phyloP scores from a whole-genome alignment of 345 rosid species.

The Trapa bicornis region DNA sequence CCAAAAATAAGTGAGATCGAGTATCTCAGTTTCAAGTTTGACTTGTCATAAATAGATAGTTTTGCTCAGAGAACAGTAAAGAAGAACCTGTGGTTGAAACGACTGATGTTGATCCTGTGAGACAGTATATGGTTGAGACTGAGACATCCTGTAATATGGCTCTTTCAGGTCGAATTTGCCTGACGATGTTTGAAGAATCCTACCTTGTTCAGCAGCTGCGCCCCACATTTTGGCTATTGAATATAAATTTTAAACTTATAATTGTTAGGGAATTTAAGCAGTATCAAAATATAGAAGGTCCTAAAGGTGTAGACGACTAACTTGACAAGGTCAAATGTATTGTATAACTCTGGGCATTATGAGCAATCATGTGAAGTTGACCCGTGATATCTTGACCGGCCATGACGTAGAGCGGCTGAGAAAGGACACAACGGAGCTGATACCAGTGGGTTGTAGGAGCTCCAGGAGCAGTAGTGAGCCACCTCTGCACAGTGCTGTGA shows the following conservation, averaged over 20 bases:
- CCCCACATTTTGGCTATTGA: conserved; percentile 97
- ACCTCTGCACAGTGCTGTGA: conserved; percentile 75
- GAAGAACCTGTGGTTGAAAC: conserved; percentile 52
- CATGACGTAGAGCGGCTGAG: conserved; percentile 91
- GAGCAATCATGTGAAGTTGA: conserved; percentile 72
- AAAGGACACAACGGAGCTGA: conserved; percentile 87
- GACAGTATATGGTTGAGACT: conserved; percentile 60
- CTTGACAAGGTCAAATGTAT: conserved; percentile 80
- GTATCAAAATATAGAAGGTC: neutral
- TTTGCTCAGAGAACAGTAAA: neutral
- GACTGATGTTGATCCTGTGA: conserved; percentile 74
- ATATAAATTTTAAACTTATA: conserved; percentile 3
- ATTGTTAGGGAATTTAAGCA: conserved; percentile 5
- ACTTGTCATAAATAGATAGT: neutral
- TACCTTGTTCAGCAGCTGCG: conserved; percentile 92
- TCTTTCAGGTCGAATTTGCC: conserved; percentile 88
- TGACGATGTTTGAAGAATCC: conserved; percentile 81
- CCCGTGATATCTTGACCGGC: conserved; percentile 95
- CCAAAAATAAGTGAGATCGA: neutral
- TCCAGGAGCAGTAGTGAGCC: conserved; percentile 98
- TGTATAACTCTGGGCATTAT: conserved; percentile 88
- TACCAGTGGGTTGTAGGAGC: conserved; percentile 98
- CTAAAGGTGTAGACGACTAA: conserved; percentile 10
- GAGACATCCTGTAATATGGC: conserved; percentile 96
- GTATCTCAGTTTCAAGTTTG: neutral